Conservation (phyloP, 2,329 filamentous ascomycete genomes). For the Fusarium humuli region DNA sequence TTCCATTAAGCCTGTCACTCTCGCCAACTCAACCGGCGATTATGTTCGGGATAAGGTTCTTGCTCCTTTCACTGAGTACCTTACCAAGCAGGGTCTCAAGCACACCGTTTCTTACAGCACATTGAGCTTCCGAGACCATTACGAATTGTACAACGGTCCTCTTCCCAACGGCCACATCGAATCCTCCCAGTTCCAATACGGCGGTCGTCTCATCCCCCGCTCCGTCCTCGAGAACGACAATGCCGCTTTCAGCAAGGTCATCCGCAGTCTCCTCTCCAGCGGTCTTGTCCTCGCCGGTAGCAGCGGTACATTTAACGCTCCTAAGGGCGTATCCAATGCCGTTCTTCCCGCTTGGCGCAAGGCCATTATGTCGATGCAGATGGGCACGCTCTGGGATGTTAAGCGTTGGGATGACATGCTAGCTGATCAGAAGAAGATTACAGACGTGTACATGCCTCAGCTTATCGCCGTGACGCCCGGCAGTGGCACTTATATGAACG, state of each 20-base stretch:
- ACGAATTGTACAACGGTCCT: conserved; percentile 56
- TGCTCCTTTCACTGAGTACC: conserved; percentile 38
- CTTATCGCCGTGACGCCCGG: conserved; percentile 54
- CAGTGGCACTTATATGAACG: conserved; percentile 62
- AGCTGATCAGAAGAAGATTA: conserved; percentile 49
- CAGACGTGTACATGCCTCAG: conserved; percentile 44
- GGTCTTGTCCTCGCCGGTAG: conserved; percentile 45
- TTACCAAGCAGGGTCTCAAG: conserved; percentile 29
- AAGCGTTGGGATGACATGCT: conserved; percentile 48
- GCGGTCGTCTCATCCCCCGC: conserved; percentile 59
- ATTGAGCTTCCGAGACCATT: conserved; percentile 54
- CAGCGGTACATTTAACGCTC: conserved; percentile 41
- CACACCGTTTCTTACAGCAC: conserved; percentile 33
- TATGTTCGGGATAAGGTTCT: conserved; percentile 58
- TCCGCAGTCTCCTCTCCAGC: conserved; percentile 27
- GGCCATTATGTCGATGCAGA: conserved; percentile 49
- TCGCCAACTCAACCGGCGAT: conserved; percentile 56
- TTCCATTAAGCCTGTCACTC: conserved; percentile 57
- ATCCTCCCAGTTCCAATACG: conserved; percentile 48
- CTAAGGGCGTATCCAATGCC: conserved; percentile 46
- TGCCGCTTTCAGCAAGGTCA: conserved; percentile 47
- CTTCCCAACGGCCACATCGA: conserved; percentile 53
- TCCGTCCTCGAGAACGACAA: conserved; percentile 49
- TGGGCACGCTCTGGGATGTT: conserved; percentile 47
- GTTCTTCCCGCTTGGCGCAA: conserved; percentile 58